Conservation (phyloP, 208 protist species). For the Leishmania guyanensis region DNA sequence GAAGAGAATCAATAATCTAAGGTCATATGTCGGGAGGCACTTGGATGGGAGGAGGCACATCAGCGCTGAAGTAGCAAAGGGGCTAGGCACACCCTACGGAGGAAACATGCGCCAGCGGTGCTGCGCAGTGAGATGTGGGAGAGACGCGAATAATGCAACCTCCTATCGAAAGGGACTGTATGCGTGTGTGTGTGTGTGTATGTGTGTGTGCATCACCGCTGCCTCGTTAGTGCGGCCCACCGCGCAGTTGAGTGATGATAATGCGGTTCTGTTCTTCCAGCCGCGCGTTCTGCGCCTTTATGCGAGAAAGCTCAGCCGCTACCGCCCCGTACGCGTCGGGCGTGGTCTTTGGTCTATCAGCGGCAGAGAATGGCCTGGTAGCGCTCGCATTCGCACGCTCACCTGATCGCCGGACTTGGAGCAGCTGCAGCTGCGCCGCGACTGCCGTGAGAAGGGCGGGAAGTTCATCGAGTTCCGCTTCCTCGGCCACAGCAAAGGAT, state of each 20-base stretch:
- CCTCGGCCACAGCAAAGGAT: constrained; percentile 7
- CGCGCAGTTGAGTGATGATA: constrained; percentile 43
- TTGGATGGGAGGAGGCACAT: background rate
- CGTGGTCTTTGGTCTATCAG: background rate
- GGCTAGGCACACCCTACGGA: background rate
- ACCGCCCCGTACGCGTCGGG: constrained; percentile 20
- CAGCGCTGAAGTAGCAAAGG: background rate
- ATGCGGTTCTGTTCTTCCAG: constrained; percentile 64
- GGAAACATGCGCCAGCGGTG: background rate
- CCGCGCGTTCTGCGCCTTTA: constrained; percentile 56
- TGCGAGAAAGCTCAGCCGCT: constrained; percentile 39
- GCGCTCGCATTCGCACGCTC: background rate
- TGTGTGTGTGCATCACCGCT: background rate
- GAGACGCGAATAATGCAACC: background rate
- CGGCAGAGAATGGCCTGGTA: background rate
- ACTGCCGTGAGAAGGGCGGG: constrained; percentile 36
- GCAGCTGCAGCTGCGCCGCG: constrained; percentile 46
- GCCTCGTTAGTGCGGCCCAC: background rate
- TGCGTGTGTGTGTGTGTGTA: background rate
- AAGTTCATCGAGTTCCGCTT: constrained; percentile 39
- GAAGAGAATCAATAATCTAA: background rate
- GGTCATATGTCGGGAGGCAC: background rate
- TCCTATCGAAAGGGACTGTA: background rate
- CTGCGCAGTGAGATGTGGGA: background rate
- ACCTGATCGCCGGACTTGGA: constrained; percentile 28